Base-by-base conservation (phyloP, 1,284 basidiomycete species). In the Takashimella koratensis region DNA sequence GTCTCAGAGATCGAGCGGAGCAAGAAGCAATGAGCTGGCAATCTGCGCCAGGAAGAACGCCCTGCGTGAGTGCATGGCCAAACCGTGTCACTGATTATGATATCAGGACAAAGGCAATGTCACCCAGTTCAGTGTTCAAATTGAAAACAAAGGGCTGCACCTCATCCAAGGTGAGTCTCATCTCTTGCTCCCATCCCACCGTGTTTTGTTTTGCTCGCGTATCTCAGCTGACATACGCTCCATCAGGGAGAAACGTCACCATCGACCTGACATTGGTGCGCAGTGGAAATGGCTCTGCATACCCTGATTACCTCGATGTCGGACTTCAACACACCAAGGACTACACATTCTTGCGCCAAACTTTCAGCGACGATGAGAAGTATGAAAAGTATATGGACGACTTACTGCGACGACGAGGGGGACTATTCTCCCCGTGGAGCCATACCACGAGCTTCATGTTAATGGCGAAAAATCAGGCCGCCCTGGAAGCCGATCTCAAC, bases 281-380 rank as follows among this genome's bases (percentile, higher is more conserved):
- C 22, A 43, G 49, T 1, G 65, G 65, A 1, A 67, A 65, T 45
- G 60, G 62, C 23, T 45, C 54, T 6, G 63, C 65, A 48, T 53
- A 56, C 39, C 65, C 65, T 5, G 23, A 49, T 4, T 52, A 23
- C 45, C 30, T 64, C n/a, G n/a, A n/a, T n/a, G n/a, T n/a, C n/a
- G n/a, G n/a, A n/a, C n/a, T n/a, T n/a, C n/a, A n/a, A n/a, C n/a
- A n/a, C n/a, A n/a, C n/a, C n/a, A n/a, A n/a, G n/a, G n/a, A n/a
- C n/a, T n/a, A n/a, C n/a, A n/a, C n/a, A n/a, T n/a, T n/a, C n/a
- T n/a, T n/a, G n/a, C n/a, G n/a, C n/a, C n/a, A n/a, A n/a, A n/a
- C n/a, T n/a, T n/a, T n/a, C n/a, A n/a, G n/a, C n/a, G n/a, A n/a
- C n/a, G n/a, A n/a, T n/a, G n/a, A n/a, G n/a, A n/a, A n/a, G n/a